These are phyloP conservation scores for Fusarium decemcellulare DNA, from an alignment of 2,329 filamentous ascomycete genomes.

Conservation along the genomic window DNA sequence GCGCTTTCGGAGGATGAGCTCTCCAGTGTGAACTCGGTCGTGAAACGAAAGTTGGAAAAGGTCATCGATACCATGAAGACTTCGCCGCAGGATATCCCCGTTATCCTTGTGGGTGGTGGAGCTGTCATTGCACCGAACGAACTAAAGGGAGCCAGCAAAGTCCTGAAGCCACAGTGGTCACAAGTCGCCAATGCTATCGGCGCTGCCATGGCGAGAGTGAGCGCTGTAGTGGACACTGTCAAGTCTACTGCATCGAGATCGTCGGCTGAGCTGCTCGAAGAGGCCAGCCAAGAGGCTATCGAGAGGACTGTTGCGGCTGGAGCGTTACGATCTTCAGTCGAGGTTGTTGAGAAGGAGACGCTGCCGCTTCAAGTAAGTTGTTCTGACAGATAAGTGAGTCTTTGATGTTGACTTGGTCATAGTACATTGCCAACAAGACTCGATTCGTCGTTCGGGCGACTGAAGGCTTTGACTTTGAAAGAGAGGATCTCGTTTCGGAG, in stretches of 20 bases:
- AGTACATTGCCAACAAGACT: slow-evolving; percentile 68
- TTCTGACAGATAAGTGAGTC: rapidly evolving
- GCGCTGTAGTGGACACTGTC: slow-evolving; percentile 66
- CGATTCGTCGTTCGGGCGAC: slow-evolving; percentile 72
- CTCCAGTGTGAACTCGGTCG: slow-evolving; percentile 53
- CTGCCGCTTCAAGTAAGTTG: slow-evolving; percentile 65
- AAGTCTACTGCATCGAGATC: slow-evolving; percentile 62
- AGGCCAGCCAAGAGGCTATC: slow-evolving; percentile 58
- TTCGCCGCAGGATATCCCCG: slow-evolving; percentile 70
- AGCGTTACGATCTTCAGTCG: slow-evolving; percentile 59
- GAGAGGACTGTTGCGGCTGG: slow-evolving; percentile 61
- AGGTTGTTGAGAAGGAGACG: slow-evolving; percentile 66
- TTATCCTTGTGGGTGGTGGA: slow-evolving; percentile 75
- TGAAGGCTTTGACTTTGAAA: slow-evolving; percentile 67
- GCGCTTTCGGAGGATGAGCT: slow-evolving; percentile 52
- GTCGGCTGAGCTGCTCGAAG: slow-evolving; percentile 54
- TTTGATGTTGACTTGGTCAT: slow-evolving; percentile 15
- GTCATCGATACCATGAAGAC: slow-evolving; percentile 75
- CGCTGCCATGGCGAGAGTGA: slow-evolving; percentile 73
- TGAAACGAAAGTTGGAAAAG: slow-evolving; percentile 67
- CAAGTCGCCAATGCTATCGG: slow-evolving; percentile 76
- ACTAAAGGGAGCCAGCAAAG: slow-evolving; percentile 68
- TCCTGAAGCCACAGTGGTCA: slow-evolving; percentile 70
- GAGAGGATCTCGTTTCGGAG: slow-evolving; percentile 9
- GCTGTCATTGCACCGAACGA: slow-evolving; percentile 70